Evolutionary conservation across 2,329 filamentous ascomycete genomes (phyloP).

Genomic region (Remersonia thermophila): DNA sequence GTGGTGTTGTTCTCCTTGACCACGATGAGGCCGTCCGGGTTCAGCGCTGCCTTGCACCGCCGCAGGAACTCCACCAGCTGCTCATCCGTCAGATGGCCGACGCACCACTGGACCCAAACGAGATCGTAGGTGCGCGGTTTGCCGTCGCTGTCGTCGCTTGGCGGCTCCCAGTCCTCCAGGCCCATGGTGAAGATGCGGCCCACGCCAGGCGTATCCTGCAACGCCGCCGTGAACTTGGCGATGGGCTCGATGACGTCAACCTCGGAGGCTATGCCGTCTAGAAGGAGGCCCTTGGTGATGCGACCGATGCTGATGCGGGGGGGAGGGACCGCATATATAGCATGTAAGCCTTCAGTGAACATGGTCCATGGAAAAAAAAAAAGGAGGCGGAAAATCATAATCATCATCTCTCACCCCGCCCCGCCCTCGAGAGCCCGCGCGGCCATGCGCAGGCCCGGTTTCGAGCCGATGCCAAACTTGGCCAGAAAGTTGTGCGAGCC

Average conservation of each 20-base stretch:
- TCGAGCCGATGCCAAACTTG: constrained; percentile 45
- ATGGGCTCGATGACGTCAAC: constrained; percentile 84
- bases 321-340: not conserved
- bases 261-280: constrained; percentile 46
- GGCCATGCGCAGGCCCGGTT: constrained; percentile 6
- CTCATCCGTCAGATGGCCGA: constrained; percentile 66
- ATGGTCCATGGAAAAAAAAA: not conserved
- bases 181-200: constrained; percentile 55
- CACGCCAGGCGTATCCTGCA: constrained; percentile 46
- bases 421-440: constrained; percentile 26
- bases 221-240: constrained; percentile 58
- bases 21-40: constrained; percentile 41
- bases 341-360: not conserved
- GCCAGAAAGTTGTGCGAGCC: constrained; percentile 58
- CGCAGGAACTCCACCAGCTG: constrained; percentile 57
- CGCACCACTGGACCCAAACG: constrained; percentile 86
- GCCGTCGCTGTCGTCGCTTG: constrained; percentile 6
- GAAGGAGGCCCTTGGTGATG: constrained; percentile 66
- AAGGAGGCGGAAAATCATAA: no score
- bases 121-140: constrained; percentile 52
- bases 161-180: constrained; percentile 53
- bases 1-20: constrained; percentile 69
- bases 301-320: constrained; percentile 54
- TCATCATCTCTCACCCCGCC: constrained; percentile 23
- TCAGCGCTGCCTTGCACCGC: constrained; percentile 39